Evolutionary conservation across 805 yeast genomes (phyloP), one percentile per base, ranked within the genome.

Genomic region (Kluyveromyces nonfermentans): DNA sequence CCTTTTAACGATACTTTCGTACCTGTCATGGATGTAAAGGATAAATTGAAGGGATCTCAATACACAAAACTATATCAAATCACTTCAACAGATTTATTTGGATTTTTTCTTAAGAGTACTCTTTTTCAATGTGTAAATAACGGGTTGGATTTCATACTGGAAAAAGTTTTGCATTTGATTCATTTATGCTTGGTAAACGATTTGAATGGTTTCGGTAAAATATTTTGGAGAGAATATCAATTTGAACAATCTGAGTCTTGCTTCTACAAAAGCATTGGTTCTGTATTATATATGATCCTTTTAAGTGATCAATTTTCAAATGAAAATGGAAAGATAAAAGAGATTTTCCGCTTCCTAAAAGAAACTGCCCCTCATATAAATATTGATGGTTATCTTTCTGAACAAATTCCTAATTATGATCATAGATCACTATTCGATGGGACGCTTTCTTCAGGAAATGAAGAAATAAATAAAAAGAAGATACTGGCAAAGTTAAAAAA

Each of bases 401-500:
- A 63, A 19, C 70, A 68, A 46, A 67, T 70, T 3, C 64, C 62
- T 7, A 59, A 61, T 15, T 71, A 57, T 46, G 62, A 65, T 41
- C 49, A 54, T 1, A 51, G 47, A 6, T 33, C 58, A 4, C 33
- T 60, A 12, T 51, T 53, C 52, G 47, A 51, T 1, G 38, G 59
- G 2, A 69, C 62, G 35, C 53, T 56, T n/a, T 36, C 37, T 14
- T 50, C 43, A 9, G 49, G 46, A 7, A 64, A 60, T 33, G 69
- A 65, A 10, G 82, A 74, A 28, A 60, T 67, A 22, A 82, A 77
- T 32, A 70, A 70, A 46, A 86, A 82, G 66, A 85, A 82, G 60
- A 68, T 74, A 34, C 51, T 75, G 7, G 96, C 95, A 0, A 77
- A 77, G 51, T 80, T 74, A 46, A 77, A 89, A 50, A 82, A 79